Conservation (phyloP, 305 asterid genomes). For the Solanum hybrid region DNA sequence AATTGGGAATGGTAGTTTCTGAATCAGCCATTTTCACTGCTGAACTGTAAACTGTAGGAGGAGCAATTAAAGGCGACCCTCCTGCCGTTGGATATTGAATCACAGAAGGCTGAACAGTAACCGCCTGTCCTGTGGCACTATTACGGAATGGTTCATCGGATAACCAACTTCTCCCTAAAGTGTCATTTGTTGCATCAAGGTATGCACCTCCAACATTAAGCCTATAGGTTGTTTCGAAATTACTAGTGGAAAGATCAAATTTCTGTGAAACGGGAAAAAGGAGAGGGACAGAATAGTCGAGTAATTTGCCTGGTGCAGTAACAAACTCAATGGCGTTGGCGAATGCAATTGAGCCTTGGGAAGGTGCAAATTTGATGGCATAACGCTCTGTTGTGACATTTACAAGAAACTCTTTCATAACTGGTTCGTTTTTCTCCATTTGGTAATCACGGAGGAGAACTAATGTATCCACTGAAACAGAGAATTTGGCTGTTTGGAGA, state of each 20-base stretch:
- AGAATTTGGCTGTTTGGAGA: conserved; percentile 40
- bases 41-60: conserved; percentile 70
- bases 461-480: conserved; percentile 37
- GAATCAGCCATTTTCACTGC: conserved; percentile 77
- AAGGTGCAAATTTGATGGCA: conserved; percentile 42
- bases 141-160: conserved; percentile 50
- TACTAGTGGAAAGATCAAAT: conserved; percentile 34
- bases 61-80: conserved; percentile 77
- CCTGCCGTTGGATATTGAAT: conserved; percentile 50
- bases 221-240: conserved; percentile 59
- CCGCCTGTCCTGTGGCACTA: conserved; percentile 28
- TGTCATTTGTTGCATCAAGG: conserved; percentile 51
- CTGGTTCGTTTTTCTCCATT: conserved; percentile 15
- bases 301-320: conserved; percentile 65
- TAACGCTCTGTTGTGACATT: conserved; percentile 59
- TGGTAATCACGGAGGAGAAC: conserved; percentile 47
- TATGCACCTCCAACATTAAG: conserved; percentile 69
- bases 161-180: conserved; percentile 67
- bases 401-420: conserved; percentile 44
- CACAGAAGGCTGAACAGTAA: conserved; percentile 38
- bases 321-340: conserved; percentile 71
- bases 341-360: conserved; percentile 47
- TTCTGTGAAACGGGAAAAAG: conserved; percentile 51
- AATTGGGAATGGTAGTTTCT: conserved; percentile 40
- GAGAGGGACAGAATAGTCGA: conserved; percentile 41